phyloP scores from a whole-genome alignment of 2,329 filamentous ascomycete genomes.

The Fusarium sp. region DNA sequence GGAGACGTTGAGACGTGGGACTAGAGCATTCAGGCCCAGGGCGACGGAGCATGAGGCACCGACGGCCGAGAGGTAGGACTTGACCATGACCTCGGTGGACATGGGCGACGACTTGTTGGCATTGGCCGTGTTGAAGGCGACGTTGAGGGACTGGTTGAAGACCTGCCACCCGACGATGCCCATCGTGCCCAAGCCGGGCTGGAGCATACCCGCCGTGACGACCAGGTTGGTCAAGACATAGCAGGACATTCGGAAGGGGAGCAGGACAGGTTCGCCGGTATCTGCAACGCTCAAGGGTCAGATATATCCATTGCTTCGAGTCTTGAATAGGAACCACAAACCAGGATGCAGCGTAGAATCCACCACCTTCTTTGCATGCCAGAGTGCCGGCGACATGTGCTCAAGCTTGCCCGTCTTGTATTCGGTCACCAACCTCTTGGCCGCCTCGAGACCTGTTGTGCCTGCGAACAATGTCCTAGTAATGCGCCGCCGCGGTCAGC shows the following conservation, averaged over 20 bases:
- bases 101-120: constrained; percentile 97
- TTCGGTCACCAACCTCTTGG: constrained; percentile 81
- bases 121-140: constrained; percentile 97
- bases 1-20: constrained; percentile 85
- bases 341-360: constrained; percentile 96
- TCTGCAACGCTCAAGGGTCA: constrained; percentile 65
- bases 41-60: constrained; percentile 94
- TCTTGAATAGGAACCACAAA: constrained; percentile 56
- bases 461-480: constrained; percentile 87
- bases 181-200: constrained; percentile 82
- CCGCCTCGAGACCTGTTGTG: constrained; percentile 81
- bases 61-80: constrained; percentile 93
- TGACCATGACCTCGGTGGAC: constrained; percentile 80
- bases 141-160: constrained; percentile 96
- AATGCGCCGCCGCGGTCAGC: constrained; percentile 21
- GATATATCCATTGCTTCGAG: constrained; percentile 10
- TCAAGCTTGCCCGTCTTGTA: constrained; percentile 88
- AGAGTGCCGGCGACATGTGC: constrained; percentile 89
- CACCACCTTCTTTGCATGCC: constrained; percentile 96
- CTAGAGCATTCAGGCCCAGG: constrained; percentile 88
- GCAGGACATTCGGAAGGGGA: constrained; percentile 97
- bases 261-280: constrained; percentile 89
- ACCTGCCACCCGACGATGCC: constrained; percentile 96
- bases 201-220: constrained; percentile 97
- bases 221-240: constrained; percentile 94